Evolutionary conservation across 352 stramenopile species (phyloP).

Genomic region (Phytophthora uliginosa): DNA sequence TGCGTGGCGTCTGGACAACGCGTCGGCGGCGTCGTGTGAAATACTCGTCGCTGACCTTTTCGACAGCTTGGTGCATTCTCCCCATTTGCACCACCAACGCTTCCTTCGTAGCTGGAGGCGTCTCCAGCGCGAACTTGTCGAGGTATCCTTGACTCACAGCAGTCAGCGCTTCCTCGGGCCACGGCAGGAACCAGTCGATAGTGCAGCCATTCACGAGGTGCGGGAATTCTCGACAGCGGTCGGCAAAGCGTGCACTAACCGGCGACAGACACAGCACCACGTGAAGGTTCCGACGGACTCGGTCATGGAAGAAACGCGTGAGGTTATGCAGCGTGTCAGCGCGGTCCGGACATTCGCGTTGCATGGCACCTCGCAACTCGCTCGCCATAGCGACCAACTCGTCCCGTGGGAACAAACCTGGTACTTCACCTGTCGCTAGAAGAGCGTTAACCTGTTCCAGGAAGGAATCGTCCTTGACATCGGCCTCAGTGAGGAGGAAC

Average conservation of each 20-base stretch:
- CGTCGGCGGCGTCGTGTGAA: slow-evolving; percentile 81
- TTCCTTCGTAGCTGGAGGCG: slow-evolving; percentile 58
- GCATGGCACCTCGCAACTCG: slow-evolving; percentile 79
- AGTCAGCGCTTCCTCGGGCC: slow-evolving; percentile 89
- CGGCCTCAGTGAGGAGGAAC: slow-evolving; percentile 90
- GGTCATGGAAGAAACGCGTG: slow-evolving; percentile 88
- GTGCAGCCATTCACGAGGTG: slow-evolving; percentile 90
- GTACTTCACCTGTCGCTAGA: slow-evolving; percentile 83
- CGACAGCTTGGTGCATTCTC: slow-evolving; percentile 76
- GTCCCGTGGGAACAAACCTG: slow-evolving; percentile 90
- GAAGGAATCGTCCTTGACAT: slow-evolving; percentile 94
- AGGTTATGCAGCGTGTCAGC: slow-evolving; percentile 87
- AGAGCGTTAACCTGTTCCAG: slow-evolving; percentile 92
- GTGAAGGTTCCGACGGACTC: slow-evolving; percentile 88
- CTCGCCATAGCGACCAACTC: slow-evolving; percentile 88
- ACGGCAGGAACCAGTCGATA: slow-evolving; percentile 93
- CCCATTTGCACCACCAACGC: slow-evolving; percentile 80
- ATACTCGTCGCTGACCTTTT: slow-evolving; percentile 76
- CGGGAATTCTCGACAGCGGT: slow-evolving; percentile 90
- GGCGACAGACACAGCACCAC: slow-evolving; percentile 91
- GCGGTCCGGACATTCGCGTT: slow-evolving; percentile 73
- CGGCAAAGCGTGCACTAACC: slow-evolving; percentile 80
- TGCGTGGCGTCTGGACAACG: slow-evolving; percentile 92
- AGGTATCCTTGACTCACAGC: slow-evolving; percentile 88
- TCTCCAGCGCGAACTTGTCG: slow-evolving; percentile 74